Conservation (phyloP, 495 filamentous ascomycete genomes). For the Chaetomidium leptoderma region DNA sequence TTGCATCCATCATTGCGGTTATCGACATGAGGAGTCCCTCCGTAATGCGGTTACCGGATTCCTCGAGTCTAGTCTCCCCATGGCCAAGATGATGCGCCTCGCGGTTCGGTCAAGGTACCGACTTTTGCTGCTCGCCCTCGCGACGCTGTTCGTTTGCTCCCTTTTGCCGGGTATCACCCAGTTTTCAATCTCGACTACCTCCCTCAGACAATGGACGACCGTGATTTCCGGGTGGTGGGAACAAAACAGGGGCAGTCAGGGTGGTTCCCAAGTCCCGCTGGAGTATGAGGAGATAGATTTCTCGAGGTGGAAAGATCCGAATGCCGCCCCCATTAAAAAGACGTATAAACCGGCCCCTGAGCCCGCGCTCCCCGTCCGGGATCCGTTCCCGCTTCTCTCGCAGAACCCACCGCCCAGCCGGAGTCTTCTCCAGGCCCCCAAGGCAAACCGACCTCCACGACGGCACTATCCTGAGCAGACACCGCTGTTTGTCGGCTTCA, state of each 20-base stretch:
- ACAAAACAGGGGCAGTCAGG: neutral
- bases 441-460: conserved; percentile 37
- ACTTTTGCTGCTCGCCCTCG: conserved; percentile 9
- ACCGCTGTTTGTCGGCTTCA: conserved; percentile 57
- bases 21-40: too few species aligned
- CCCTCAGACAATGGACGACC: conserved; percentile 1
- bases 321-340: conserved; percentile 9
- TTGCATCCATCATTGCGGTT: too few species aligned
- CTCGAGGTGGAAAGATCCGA: conserved; percentile 18
- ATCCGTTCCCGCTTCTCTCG: conserved; percentile 29
- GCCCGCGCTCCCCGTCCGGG: conserved; percentile 14
- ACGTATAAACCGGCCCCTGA: conserved; percentile 19
- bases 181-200: neutral
- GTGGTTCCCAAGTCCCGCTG: conserved; percentile 16
- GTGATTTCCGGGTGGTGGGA: neutral
- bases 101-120: conserved; percentile 19
- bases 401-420: conserved; percentile 12
- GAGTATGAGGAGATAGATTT: conserved; percentile 13
- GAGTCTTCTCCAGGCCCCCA: conserved; percentile 24
- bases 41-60: too few species aligned
- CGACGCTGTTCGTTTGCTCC: conserved; percentile 8
- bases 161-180: neutral
- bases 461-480: conserved; percentile 41
- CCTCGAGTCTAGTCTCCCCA: neutral
- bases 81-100: conserved; percentile 14